phyloP scores from a whole-genome alignment of 768 basidiomycete species.

The Pleurotus tuoliensis region DNA sequence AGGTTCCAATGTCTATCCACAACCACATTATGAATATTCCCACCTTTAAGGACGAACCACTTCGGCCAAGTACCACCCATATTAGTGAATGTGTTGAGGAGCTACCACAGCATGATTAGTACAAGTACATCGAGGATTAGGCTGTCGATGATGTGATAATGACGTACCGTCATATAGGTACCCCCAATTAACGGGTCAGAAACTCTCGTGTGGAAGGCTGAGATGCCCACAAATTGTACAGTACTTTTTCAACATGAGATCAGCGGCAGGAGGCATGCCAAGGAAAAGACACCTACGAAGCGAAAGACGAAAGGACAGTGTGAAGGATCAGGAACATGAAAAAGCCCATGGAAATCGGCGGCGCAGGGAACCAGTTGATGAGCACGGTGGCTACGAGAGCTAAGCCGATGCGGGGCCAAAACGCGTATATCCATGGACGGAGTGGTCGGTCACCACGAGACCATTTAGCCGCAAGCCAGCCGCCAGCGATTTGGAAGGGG shows the following conservation, averaged over 20 bases:
- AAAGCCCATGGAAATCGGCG: conserved; percentile 70
- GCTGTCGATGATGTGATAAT: not conserved
- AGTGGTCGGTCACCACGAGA: conserved; percentile 75
- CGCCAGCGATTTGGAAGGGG: conserved; percentile 93
- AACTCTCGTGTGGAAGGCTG: conserved; percentile 97
- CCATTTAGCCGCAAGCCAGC: conserved; percentile 93
- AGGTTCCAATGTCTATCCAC: not conserved
- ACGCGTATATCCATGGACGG: conserved; percentile 86
- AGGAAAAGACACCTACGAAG: conserved; percentile 53
- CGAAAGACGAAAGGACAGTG: conserved; percentile 81
- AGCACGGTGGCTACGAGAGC: conserved; percentile 68
- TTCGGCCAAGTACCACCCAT: conserved; percentile 98
- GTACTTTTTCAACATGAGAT: conserved; percentile 48
- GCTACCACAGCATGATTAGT: conserved; percentile 36
- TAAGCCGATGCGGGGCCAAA: conserved; percentile 82
- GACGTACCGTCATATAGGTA: conserved; percentile 95
- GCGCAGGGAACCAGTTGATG: conserved; percentile 80
- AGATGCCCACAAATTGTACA: conserved; percentile 98
- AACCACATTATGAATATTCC: not conserved
- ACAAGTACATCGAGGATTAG: not conserved
- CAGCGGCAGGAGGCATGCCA: not conserved
- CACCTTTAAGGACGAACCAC: conserved; percentile 92
- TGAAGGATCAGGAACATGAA: conserved; percentile 78
- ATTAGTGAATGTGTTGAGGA: conserved; percentile 94
- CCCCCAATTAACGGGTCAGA: conserved; percentile 97